A percentile compares a stretch with the other conserved stretches of the same genome.
phyloP scores from a whole-genome alignment of 2,329 filamentous ascomycete species.

The Penicillium frequentans region DNA sequence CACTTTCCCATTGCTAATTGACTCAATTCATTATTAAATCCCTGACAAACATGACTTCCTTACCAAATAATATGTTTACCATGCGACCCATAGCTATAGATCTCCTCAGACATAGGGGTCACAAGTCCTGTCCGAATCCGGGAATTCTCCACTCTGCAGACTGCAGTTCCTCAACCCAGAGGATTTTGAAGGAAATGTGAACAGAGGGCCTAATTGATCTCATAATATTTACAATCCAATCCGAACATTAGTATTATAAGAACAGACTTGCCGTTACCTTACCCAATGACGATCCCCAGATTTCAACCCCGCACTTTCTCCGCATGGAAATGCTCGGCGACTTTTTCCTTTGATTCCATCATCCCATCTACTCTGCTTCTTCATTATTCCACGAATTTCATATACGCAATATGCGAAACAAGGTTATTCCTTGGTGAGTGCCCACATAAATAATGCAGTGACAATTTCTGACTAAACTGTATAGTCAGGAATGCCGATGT shows the following conservation, averaged over 20 bases:
- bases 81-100: too few relatives aligned
- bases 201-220: too few relatives aligned
- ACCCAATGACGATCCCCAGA: not conserved
- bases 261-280: not conserved
- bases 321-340: slow-evolving; percentile 11
- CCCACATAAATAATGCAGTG: not conserved
- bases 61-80: too few relatives aligned
- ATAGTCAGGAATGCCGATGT: slow-evolving; percentile 20
- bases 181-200: too few relatives aligned
- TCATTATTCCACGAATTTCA: not conserved
- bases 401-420: slow-evolving; percentile 12
- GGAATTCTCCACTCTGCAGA: too few relatives aligned
- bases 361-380: not conserved
- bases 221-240: too few relatives aligned
- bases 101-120: too few relatives aligned
- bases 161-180: not conserved
- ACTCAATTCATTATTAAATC: too few relatives aligned
- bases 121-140: too few relatives aligned
- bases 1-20: too few relatives aligned
- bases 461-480: slow-evolving; percentile 6
- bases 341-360: slow-evolving; percentile 3
- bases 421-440: slow-evolving; percentile 17
- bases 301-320: slow-evolving; percentile 8
- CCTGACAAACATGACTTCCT: too few relatives aligned
- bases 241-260: too few relatives aligned